Conservation (phyloP, 352 stramenopile species). For the Pythium insidiosum region DNA sequence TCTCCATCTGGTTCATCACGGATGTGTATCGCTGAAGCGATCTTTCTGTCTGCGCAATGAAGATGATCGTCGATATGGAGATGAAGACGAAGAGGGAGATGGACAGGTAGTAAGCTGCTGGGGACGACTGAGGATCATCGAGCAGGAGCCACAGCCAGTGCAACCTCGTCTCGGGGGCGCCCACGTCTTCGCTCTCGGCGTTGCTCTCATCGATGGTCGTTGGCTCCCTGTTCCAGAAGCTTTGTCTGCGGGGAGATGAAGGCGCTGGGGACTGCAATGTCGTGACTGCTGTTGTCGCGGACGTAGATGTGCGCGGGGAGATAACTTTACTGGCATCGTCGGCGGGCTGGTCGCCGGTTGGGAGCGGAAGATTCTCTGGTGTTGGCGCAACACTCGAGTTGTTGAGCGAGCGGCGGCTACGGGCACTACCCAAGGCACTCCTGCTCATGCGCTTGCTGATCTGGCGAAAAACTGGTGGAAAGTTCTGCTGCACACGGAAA, state of each 20-base stretch:
- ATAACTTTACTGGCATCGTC: background rate
- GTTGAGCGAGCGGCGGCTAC: constrained; percentile 4
- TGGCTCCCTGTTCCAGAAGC: background rate
- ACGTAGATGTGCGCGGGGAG: background rate
- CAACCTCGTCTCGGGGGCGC: constrained; percentile 5
- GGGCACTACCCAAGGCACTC: too few species aligned
- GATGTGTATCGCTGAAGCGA: constrained; percentile 23
- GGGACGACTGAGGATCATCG: constrained; percentile 64
- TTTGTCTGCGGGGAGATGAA: background rate
- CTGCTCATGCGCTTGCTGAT: constrained; percentile 3
- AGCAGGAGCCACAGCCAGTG: constrained; percentile 41
- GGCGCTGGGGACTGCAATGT: background rate
- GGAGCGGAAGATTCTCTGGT: constrained; percentile 4
- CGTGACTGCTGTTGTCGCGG: background rate
- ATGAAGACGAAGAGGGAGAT: constrained; percentile 59
- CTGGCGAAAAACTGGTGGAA: constrained; percentile 8
- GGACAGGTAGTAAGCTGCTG: constrained; percentile 49
- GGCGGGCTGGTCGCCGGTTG: background rate
- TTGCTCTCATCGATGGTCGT: background rate
- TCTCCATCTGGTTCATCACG: constrained; percentile 31
- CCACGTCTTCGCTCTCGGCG: background rate
- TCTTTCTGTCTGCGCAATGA: constrained; percentile 58
- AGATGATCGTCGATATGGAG: constrained; percentile 50
- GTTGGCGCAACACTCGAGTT: constrained; percentile 19
- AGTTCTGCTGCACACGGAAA: constrained; percentile 25